Evolutionary conservation across 345 rosid genomes (phyloP).

Genomic region (Syzygium aqueum): DNA sequence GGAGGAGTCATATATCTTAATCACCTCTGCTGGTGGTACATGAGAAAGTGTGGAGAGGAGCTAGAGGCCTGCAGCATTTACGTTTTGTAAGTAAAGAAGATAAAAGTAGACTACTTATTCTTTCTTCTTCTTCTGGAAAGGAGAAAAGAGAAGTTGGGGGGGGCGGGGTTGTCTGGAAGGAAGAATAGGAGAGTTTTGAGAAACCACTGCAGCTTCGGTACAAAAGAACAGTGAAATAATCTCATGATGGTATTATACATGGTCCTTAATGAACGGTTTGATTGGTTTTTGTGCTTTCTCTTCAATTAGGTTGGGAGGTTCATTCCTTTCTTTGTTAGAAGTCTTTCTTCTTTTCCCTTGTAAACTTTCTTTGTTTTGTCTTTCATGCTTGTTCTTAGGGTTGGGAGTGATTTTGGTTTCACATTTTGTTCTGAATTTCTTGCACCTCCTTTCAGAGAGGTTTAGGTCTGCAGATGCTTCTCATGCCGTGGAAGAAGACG

Average conservation of each 20-base stretch:
- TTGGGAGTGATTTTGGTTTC: neutral
- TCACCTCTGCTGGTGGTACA: neutral
- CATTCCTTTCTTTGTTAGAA: neutral
- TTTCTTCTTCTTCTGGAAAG: neutral
- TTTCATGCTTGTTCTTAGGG: neutral
- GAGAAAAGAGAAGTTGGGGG: neutral
- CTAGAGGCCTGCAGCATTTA: neutral
- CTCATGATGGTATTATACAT: neutral
- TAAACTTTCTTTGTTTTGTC: neutral
- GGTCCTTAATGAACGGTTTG: neutral
- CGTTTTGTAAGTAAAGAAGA: neutral
- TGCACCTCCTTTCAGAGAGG: conserved; percentile 37
- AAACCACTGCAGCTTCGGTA: neutral
- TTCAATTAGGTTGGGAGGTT: neutral
- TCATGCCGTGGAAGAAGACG: conserved; percentile 81
- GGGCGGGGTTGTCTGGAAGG: neutral
- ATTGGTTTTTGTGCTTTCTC: neutral
- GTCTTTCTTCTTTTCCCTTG: neutral
- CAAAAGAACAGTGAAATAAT: neutral
- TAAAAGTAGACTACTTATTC: neutral
- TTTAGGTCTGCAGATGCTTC: conserved; percentile 45
- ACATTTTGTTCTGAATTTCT: neutral
- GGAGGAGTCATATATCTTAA: neutral
- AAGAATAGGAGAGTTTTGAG: neutral
- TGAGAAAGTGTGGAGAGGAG: neutral